Percentiles rank a stretch among this genome's conserved stretches.
Conservation (phyloP, 2,329 filamentous ascomycete genomes). For the Thelonectria olida region DNA sequence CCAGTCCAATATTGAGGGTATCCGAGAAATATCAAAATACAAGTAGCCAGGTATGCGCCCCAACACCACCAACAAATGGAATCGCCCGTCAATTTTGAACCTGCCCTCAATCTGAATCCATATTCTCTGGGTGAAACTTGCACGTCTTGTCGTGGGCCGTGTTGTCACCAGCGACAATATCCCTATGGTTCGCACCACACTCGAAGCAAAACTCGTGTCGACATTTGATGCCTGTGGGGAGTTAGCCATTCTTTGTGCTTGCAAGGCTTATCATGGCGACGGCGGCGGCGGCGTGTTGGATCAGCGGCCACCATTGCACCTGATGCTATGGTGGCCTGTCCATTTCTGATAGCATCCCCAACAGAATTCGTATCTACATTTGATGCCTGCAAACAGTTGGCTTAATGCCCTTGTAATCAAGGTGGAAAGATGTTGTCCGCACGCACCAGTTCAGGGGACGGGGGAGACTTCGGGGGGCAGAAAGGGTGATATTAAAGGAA, state of each 20-base stretch:
- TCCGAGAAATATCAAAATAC: not conserved
- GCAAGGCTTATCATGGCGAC: not conserved
- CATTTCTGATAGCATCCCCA: conserved; percentile 42
- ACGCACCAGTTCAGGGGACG: conserved; percentile 24
- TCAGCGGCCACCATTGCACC: conserved; percentile 25
- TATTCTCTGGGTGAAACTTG: conserved; percentile 41
- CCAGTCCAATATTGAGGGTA: conserved; percentile 13
- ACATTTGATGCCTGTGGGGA: conserved; percentile 40
- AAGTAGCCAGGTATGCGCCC: not conserved
- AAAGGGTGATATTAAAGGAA: not conserved
- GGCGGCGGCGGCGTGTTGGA: not conserved
- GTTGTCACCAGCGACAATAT: conserved; percentile 46
- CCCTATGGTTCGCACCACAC: conserved; percentile 46
- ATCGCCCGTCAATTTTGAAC: not conserved
- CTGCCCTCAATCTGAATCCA: conserved; percentile 13
- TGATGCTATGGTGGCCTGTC: conserved; percentile 30
- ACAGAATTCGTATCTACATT: conserved; percentile 48
- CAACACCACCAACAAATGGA: not conserved
- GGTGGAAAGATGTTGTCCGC: conserved; percentile 9
- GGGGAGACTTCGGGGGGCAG: conserved; percentile 4
- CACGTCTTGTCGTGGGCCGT: conserved; percentile 42
- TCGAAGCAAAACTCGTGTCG: conserved; percentile 47
- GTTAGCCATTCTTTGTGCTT: conserved; percentile 11
- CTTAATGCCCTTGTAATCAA: conserved; percentile 20
- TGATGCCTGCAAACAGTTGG: conserved; percentile 43